Evolutionary conservation across 192 early-diverging fungal species (phyloP), one percentile per base, ranked within the genome.

Genomic region (Chytriomyces confervae): DNA sequence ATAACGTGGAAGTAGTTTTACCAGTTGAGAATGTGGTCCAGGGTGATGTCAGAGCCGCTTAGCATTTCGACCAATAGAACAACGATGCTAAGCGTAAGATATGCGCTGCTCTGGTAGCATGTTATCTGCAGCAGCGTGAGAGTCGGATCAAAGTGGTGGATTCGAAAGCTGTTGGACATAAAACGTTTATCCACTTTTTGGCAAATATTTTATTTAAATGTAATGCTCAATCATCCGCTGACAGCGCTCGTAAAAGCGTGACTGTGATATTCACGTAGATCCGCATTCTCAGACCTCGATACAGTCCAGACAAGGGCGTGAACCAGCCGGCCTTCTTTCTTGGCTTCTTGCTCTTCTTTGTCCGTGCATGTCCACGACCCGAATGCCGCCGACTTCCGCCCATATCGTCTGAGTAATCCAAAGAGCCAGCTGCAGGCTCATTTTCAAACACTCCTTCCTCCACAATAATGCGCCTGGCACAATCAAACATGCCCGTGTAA

Each of bases 21-120:
- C 74, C 74, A 91, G 65, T 83, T 83, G 62, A 95, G 84, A n/a
- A 95, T 77, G 50, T 91, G 86, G 78, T 91, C 87, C 61, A 94
- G 80, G 3, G 91, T 89, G 48, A 93, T 80, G 43, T 86, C 86
- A 3, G 82, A 78, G 24, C 93, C 94, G 43, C 88, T 88, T 45
- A 93, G 76, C 18, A 86, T 71, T 61, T 92, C 83, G 8, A 86
- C 72, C 27, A 89, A 61, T 2, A 90, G 67, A 27, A 89, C 76
- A 24, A 89, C 46, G 48, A 89, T 43, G 66, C 87, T 89, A 6
- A 85, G 72, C 11, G 90, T 81, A 7, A 88, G 66, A 74, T 93
- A 93, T 73, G 83, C 88, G n/a, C 85, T 47, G 10, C 84, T 78
- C 83, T 93, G 91, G 49, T 76, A 76, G 47, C 36, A 24, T 20